Evolutionary conservation across 108 stramenopile genomes (phyloP).

Genomic region (Aureococcus anophagefferens): DNA sequence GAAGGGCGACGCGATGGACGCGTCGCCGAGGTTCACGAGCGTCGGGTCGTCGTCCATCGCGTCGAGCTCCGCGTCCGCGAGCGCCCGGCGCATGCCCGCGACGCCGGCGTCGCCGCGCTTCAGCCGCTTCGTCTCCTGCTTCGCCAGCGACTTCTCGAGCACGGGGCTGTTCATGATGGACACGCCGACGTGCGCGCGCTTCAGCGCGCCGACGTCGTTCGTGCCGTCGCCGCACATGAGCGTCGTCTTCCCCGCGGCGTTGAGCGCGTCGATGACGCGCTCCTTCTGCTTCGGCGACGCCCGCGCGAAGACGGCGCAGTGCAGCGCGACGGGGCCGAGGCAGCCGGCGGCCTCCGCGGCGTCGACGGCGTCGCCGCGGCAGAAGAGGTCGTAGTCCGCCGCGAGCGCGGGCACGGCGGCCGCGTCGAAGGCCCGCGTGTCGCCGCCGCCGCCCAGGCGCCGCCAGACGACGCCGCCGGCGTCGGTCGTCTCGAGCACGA

Average conservation of each 20-base stretch:
- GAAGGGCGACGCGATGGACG: slow-evolving; percentile 93
- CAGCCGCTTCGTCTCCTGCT: slow-evolving; percentile 37
- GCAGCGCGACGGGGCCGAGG: slow-evolving; percentile 24
- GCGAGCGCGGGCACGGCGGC: not conserved
- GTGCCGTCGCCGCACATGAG: slow-evolving; percentile 98
- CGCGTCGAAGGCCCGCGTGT: not conserved
- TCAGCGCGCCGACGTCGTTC: slow-evolving; percentile 93
- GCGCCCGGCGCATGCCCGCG: slow-evolving; percentile 43
- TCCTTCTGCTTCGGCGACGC: slow-evolving; percentile 94
- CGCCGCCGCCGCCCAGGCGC: not conserved
- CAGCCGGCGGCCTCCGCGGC: slow-evolving; percentile 27
- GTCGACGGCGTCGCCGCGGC: not conserved
- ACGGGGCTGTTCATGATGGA: slow-evolving; percentile 50
- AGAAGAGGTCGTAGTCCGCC: too few relatives aligned
- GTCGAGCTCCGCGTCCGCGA: slow-evolving; percentile 59
- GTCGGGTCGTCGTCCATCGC: slow-evolving; percentile 24
- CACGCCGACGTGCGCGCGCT: slow-evolving; percentile 89
- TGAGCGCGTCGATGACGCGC: slow-evolving; percentile 76
- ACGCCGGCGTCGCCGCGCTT: slow-evolving; percentile 25
- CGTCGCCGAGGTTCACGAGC: slow-evolving; percentile 76
- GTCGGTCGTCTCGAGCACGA: not conserved
- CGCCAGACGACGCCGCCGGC: not conserved
- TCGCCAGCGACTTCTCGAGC: slow-evolving; percentile 38
- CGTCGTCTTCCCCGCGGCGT: slow-evolving; percentile 60
- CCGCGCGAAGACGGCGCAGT: slow-evolving; percentile 75